A percentile compares a stretch with the other conserved stretches of the same genome.
These are phyloP conservation scores for Nannochloropsis salina DNA, from an alignment of 108 stramenopile species.

Conservation along the genomic window DNA sequence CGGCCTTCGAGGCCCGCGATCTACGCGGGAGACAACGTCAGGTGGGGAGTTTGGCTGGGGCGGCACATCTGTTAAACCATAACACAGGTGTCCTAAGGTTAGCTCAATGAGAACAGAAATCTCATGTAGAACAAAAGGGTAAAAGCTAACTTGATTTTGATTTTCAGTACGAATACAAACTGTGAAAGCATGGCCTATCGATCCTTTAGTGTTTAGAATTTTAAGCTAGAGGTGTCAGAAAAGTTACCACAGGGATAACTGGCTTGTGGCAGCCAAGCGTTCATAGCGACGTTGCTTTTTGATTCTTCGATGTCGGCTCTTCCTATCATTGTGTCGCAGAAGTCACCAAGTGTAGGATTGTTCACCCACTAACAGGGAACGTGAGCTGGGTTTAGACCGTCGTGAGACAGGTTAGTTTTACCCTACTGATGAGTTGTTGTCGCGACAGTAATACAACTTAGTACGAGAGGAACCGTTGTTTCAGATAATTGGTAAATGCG, in stretches of 20 bases:
- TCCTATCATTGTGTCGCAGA: slow-evolving; percentile 92
- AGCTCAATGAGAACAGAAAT: slow-evolving; percentile 94
- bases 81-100: slow-evolving; percentile 89
- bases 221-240: slow-evolving; percentile 95
- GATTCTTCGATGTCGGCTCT: slow-evolving; percentile 86
- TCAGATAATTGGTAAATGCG: slow-evolving; percentile 84
- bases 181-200: slow-evolving; percentile 93
- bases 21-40: slow-evolving; percentile 85
- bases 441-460: slow-evolving; percentile 93
- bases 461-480: slow-evolving; percentile 98
- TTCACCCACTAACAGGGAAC: slow-evolving; percentile 93
- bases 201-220: slow-evolving; percentile 90
- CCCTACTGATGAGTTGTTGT: slow-evolving; percentile 82
- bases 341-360: slow-evolving; percentile 93
- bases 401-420: slow-evolving; percentile 96
- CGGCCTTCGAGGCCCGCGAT: slow-evolving; percentile 55
- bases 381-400: slow-evolving; percentile 96
- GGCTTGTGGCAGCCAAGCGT: slow-evolving; percentile 77
- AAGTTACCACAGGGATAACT: slow-evolving; percentile 98
- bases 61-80: slow-evolving; percentile 88
- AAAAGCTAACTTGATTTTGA: slow-evolving; percentile 93
- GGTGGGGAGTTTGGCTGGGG: slow-evolving; percentile 76
- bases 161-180: slow-evolving; percentile 91
- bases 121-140: slow-evolving; percentile 79
- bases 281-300: slow-evolving; percentile 75